Percentiles rank a stretch among this genome's conserved stretches.
These are phyloP conservation scores for Globisporangium lucens DNA, from an alignment of 352 stramenopile species.

Conservation along the genomic window DNA sequence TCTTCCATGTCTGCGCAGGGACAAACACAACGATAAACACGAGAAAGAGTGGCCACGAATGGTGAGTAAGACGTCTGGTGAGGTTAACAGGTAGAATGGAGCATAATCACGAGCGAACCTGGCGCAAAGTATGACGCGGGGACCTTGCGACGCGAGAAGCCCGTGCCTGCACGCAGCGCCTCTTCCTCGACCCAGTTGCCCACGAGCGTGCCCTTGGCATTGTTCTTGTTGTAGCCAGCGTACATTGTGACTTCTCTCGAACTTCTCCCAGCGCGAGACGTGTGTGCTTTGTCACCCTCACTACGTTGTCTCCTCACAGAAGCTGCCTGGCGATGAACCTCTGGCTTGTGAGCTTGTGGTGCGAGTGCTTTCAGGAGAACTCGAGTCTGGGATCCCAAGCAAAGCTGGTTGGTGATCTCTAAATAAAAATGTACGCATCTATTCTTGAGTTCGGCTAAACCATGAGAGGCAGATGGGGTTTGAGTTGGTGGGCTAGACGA, in stretches of 20 bases:
- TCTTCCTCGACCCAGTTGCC: conserved; percentile 87
- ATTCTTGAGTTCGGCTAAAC: background rate
- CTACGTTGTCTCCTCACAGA: background rate
- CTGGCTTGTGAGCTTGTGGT: background rate
- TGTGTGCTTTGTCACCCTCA: background rate
- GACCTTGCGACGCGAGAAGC: conserved; percentile 55
- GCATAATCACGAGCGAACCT: background rate
- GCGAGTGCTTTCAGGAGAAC: background rate
- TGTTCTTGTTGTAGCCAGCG: conserved; percentile 80
- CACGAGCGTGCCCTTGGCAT: conserved; percentile 65
- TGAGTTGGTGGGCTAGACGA: background rate
- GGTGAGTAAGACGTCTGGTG: no score
- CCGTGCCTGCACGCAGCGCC: conserved; percentile 54
- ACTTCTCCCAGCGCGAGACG: background rate
- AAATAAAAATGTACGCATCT: background rate
- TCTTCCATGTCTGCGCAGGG: conserved; percentile 32
- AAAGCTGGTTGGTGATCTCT: background rate
- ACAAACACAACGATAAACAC: background rate
- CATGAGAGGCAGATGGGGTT: no score
- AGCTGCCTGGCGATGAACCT: background rate
- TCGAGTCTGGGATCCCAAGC: background rate
- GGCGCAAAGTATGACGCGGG: conserved; percentile 30
- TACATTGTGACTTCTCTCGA: conserved; percentile 27
- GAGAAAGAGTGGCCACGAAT: no score
- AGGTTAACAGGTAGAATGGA: background rate